These are phyloP conservation scores for Cercospora nicotianae DNA, from an alignment of 2,329 filamentous ascomycete species.

Conservation along the genomic window DNA sequence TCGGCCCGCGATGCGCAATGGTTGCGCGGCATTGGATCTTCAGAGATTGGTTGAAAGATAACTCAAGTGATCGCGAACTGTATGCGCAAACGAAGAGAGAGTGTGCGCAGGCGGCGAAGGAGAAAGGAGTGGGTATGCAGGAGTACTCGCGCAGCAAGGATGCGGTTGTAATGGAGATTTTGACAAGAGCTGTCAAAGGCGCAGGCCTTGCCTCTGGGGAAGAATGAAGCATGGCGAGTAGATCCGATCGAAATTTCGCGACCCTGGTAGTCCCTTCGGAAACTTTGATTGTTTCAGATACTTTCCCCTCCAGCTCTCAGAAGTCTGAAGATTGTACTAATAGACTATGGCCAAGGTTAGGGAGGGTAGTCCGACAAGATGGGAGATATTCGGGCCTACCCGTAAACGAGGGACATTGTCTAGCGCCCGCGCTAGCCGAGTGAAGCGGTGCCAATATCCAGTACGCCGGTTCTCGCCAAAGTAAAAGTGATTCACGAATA, in stretches of 20 bases:
- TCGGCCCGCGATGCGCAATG: constrained; percentile 47
- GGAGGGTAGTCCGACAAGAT: neutral
- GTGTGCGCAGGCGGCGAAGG: constrained; percentile 26
- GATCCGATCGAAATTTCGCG: neutral
- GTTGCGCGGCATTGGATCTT: constrained; percentile 48
- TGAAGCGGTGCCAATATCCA: neutral
- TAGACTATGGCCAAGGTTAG: neutral
- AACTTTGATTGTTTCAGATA: neutral
- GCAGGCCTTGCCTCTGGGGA: neutral
- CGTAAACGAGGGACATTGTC: neutral
- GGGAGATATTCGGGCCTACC: neutral
- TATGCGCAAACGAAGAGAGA: constrained; percentile 47
- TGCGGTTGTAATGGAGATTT: constrained; percentile 43
- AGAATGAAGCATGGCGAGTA: neutral
- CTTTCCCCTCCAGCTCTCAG: neutral
- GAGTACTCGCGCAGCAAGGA: constrained; percentile 50
- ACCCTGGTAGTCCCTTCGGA: neutral
- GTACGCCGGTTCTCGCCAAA: neutral
- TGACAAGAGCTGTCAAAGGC: constrained; percentile 37
- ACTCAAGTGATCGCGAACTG: constrained; percentile 42
- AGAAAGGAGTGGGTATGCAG: constrained; percentile 12
- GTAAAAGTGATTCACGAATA: neutral
- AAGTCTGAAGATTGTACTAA: neutral
- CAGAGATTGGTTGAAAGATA: constrained; percentile 46
- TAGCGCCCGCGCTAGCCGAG: neutral